Evolutionary conservation across 2,329 filamentous ascomycete species (phyloP), one percentile per base, ranked within the genome.

Genomic region (Metarhizium album): DNA sequence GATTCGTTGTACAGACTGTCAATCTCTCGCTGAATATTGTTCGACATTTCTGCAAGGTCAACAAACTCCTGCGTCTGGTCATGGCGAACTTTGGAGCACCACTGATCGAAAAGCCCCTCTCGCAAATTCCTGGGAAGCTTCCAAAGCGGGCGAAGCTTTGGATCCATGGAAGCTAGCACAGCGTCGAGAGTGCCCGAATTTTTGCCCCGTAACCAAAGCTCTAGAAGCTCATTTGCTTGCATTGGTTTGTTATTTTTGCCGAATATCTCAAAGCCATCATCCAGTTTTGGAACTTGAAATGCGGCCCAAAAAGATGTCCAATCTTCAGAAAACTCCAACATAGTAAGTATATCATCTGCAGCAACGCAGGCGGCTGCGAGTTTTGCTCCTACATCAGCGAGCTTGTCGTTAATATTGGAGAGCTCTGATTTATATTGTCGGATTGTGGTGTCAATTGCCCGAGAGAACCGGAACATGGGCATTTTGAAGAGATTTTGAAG

Each of bases 301-400:
- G 83, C 80, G 2, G 77, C 69, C 58, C 74, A 80, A 53, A 78
- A 84, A 0, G 67, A 61, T 0, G 67, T 60, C 13, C 78, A 73
- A 1, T 73, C 65, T 0, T 75, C 69, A 0, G 69, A 73, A 54
- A 86, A 83, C 49, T 77, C 74, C 0, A 78, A 64, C 33, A 67
- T 66, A 1, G 70, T 66, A 24, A 73, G 60, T 1, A 76, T 59
- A 16, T 45, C 43, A 14, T 45, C 43, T 16, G n/a, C 6, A 16
- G 13, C 22, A 9, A 45, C 24, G 18, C 6, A 9, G 0, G 13
- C 27, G 0, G 47, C 45, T 0, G 37, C 37, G 3, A 66, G 57
- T 3, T 50, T 52, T 1, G 33, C 24, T 40, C 61, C 55, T 1
- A 54, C 51, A 0, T 56, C 53, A 0, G 60, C 54, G 2, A 72